Conservation (phyloP, 192 early-diverging fungal species). For the Jimgerdemannia lactiflua region DNA sequence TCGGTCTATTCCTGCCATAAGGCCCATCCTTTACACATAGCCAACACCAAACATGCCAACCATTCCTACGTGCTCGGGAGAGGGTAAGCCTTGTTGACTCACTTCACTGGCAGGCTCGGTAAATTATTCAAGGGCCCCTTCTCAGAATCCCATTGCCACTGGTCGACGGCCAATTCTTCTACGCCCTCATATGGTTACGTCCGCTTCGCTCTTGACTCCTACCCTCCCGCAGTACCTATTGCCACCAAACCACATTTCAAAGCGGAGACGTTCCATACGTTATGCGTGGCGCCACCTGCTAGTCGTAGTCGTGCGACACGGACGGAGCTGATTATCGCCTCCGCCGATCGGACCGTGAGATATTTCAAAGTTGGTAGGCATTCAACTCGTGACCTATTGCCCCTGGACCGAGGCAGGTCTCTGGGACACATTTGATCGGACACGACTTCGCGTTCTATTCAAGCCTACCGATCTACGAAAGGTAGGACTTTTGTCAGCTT, state of each 20-base stretch:
- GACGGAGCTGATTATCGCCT: constrained; percentile 13
- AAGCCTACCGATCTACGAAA: background rate
- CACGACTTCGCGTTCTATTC: constrained; percentile 1
- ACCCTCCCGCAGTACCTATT: background rate
- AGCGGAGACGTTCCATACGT: background rate
- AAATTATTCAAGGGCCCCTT: no score
- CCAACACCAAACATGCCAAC: no score
- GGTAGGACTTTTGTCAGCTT: no score
- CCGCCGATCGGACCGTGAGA: constrained; percentile 15
- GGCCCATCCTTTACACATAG: no score
- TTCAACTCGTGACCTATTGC: background rate
- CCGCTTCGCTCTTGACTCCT: constrained; percentile 3
- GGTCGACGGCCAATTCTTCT: no score
- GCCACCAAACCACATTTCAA: background rate
- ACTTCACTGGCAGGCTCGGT: no score
- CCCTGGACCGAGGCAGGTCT: constrained; percentile 9
- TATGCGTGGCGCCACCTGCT: constrained; percentile 1
- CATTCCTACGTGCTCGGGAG: no score
- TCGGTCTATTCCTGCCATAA: no score
- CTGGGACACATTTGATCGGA: constrained; percentile 13
- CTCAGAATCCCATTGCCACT: no score
- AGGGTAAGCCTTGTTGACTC: constrained; percentile 17
- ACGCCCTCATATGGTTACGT: constrained; percentile 5
- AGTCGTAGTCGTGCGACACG: constrained; percentile 4
- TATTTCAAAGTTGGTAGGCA: constrained; percentile 16